phyloP scores from a whole-genome alignment of 2,329 filamentous ascomycete species.

The Grosmannia clavigera region DNA sequence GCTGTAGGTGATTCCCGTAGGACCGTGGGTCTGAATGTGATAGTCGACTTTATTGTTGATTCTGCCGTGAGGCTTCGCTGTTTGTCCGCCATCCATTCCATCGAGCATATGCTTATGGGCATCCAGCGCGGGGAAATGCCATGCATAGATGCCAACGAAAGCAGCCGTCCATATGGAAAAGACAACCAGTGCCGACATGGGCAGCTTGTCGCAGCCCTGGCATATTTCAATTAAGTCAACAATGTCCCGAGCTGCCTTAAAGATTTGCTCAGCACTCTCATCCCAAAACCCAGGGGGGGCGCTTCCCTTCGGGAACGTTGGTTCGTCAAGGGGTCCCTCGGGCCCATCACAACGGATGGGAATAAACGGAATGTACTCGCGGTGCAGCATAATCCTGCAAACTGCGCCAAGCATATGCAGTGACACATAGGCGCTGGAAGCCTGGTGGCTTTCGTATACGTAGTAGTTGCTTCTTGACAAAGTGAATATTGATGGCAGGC shows the following conservation, averaged over 20 bases:
- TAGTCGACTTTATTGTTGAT: conserved; percentile 8
- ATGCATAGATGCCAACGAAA: conserved; percentile 53
- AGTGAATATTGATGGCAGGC: conserved; percentile 42
- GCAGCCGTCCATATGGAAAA: conserved; percentile 57
- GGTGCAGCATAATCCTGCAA: conserved; percentile 54
- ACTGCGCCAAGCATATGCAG: conserved; percentile 55
- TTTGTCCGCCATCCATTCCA: conserved; percentile 10
- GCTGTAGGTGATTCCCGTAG: conserved; percentile 34
- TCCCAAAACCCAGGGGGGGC: conserved; percentile 48
- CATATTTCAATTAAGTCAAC: conserved; percentile 52
- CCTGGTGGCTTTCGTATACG: conserved; percentile 51
- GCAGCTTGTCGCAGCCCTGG: conserved; percentile 41
- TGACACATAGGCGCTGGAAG: conserved; percentile 51
- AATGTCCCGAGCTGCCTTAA: conserved; percentile 49
- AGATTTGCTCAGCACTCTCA: conserved; percentile 47
- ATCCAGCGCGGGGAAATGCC: conserved; percentile 59
- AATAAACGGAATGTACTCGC: conserved; percentile 56
- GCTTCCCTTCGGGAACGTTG: conserved; percentile 35
- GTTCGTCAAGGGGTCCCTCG: conserved; percentile 45
- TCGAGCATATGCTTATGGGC: conserved; percentile 37
- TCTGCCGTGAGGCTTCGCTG: background rate
- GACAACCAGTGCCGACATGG: conserved; percentile 54
- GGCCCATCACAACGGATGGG: conserved; percentile 40
- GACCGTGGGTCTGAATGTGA: conserved; percentile 24
- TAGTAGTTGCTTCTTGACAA: conserved; percentile 50